Conservation (phyloP, 1,139 yeast species). For the Pichia terricola region DNA sequence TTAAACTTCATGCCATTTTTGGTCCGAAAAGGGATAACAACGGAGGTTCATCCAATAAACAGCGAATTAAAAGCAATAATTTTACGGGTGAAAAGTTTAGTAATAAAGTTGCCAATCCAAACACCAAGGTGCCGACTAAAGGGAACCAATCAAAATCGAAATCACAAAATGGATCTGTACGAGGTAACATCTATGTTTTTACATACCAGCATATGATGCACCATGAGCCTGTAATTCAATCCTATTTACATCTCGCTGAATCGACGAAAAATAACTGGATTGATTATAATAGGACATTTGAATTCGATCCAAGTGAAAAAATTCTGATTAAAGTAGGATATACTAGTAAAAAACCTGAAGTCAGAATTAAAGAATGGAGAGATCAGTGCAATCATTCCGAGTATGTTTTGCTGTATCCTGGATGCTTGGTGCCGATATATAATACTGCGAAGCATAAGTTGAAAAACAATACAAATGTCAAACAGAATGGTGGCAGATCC, state of each 20-base stretch:
- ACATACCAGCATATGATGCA: slow-evolving; percentile 36
- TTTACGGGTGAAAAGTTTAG: background rate
- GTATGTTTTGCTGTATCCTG: slow-evolving; percentile 31
- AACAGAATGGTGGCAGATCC: background rate
- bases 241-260: slow-evolving; percentile 25
- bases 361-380: slow-evolving; percentile 46
- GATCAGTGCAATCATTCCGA: slow-evolving; percentile 39
- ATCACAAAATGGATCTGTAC: background rate
- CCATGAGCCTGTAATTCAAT: slow-evolving; percentile 20
- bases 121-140: background rate
- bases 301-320: slow-evolving; percentile 32
- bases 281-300: slow-evolving; percentile 25
- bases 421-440: slow-evolving; percentile 9
- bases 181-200: slow-evolving; percentile 46
- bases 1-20: too few relatives aligned
- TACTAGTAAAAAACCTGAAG: slow-evolving; percentile 38
- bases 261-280: slow-evolving; percentile 14
- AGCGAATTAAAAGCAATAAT: background rate
- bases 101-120: background rate
- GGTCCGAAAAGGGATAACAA: too few relatives aligned
- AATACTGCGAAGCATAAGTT: background rate
- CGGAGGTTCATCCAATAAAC: background rate
- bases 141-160: background rate
- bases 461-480: background rate
- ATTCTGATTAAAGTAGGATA: slow-evolving; percentile 47